Base-by-base conservation (phyloP, 176 grass and related monocot species). In the Oryza brachyantha region DNA sequence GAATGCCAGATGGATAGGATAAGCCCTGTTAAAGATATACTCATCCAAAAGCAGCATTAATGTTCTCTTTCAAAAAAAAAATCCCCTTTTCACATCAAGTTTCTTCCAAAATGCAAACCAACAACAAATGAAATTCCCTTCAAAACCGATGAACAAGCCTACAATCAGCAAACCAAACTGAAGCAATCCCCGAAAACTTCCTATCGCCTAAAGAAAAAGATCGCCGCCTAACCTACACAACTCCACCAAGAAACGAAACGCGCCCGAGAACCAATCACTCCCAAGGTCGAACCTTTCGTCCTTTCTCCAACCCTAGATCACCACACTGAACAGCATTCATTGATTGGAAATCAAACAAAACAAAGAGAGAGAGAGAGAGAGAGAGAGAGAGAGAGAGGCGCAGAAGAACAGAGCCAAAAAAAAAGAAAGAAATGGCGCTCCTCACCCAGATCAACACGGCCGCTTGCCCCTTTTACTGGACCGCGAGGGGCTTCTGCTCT, bases 281-380 rank as follows among this genome's bases (percentile, higher is more conserved):
- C 74, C 46, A 61, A 79, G 48, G 74, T 68, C 31, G 38, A 73
- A 71, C 38, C 13, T 66, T 67, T 83, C 37, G 31, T 32, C 31
- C 31, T 32, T 32, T 32, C 31, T 32, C 4, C 59, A 58, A 13
- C 28, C 75, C 68, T 39, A 61, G 35, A 19, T 39, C 40, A 13
- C 43, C 59, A 35, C 55, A 55, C 31, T 17, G 26, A 27, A 14
- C 57, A 46, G 41, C 41, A 39, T 65, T 35, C 41, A 39, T 65
- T 34, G n/a, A 70, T 6, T 27, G 40, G 24, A 60, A 26, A 78
- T 13, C 52, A 67, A n/a, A n/a, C n/a, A n/a, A n/a, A n/a, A n/a
- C n/a, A n/a, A n/a, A n/a, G n/a, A n/a, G n/a, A n/a, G n/a, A n/a
- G n/a, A n/a, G n/a, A 73, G 29, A 83, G 79, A 39, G 68, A 28